These are phyloP conservation scores for Cyberlindnera maclurae DNA, from an alignment of 805 yeast species.

Conservation along the genomic window DNA sequence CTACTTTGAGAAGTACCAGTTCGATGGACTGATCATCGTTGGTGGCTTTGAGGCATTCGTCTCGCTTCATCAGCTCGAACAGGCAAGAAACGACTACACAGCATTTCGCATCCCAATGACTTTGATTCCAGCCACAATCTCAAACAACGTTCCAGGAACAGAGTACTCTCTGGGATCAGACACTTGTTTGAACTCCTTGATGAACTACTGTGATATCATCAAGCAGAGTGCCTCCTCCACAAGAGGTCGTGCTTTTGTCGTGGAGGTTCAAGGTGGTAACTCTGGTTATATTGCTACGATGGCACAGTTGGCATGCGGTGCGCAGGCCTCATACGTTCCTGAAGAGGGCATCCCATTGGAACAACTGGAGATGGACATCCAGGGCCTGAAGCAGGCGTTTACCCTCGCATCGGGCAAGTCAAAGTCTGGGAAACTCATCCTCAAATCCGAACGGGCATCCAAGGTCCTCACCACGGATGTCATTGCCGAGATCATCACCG, in stretches of 20 bases:
- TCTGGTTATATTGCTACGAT: constrained; percentile 72
- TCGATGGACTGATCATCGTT: constrained; percentile 65
- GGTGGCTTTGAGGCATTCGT: constrained; percentile 81
- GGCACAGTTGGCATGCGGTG: constrained; percentile 64
- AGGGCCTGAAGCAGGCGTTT: constrained; percentile 51
- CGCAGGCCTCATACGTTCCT: constrained; percentile 70
- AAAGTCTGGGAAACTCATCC: constrained; percentile 61
- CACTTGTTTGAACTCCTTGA: constrained; percentile 64
- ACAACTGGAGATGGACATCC: constrained; percentile 59
- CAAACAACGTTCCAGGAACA: constrained; percentile 78
- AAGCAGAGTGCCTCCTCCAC: constrained; percentile 76
- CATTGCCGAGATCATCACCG: constrained; percentile 60
- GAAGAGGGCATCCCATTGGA: constrained; percentile 58
- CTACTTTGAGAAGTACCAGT: constrained; percentile 57
- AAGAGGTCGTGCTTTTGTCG: constrained; percentile 71
- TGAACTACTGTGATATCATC: constrained; percentile 70
- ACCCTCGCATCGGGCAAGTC: constrained; percentile 56
- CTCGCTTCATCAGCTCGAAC: constrained; percentile 61
- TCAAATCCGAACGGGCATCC: constrained; percentile 65
- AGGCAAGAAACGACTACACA: constrained; percentile 55
- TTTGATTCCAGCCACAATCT: constrained; percentile 71
- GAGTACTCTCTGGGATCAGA: constrained; percentile 74
- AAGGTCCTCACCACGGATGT: constrained; percentile 60
- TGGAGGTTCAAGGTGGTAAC: constrained; percentile 82
- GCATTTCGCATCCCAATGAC: constrained; percentile 74